Percentiles rank a stretch among this genome's conserved stretches.
These are phyloP conservation scores for Talaromyces thailandensis DNA, from an alignment of 495 filamentous ascomycete genomes.

Conservation along the genomic window DNA sequence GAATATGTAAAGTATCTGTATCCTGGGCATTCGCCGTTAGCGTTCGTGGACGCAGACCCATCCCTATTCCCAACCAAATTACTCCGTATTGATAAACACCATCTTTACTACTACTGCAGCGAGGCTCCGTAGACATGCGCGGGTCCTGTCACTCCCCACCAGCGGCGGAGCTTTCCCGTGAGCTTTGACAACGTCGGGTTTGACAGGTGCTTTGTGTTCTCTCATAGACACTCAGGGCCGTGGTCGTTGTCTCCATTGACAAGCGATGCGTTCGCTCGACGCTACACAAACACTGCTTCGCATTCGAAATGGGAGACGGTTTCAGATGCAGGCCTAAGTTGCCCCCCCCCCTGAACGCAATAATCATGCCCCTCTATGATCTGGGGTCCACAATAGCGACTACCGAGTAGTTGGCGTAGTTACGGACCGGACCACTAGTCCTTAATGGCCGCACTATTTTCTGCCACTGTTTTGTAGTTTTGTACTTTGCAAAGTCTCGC, in stretches of 20 bases:
- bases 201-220: neutral
- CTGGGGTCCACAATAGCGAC: neutral
- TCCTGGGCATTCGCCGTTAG: neutral
- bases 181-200: neutral
- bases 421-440: neutral
- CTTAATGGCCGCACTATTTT: neutral
- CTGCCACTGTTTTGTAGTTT: neutral
- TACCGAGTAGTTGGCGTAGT: neutral
- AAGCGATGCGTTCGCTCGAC: neutral
- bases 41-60: neutral
- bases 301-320: neutral
- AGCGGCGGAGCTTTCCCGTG: conserved; percentile 1
- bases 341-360: neutral
- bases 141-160: neutral
- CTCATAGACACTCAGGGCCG: neutral
- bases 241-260: neutral
- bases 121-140: neutral
- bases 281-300: neutral
- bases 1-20: neutral
- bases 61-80: neutral
- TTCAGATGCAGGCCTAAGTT: neutral
- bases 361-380: neutral
- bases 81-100: neutral
- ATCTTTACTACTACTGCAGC: neutral
- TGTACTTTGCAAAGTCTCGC: neutral